Evolutionary conservation across 176 grass and related monocot species (phyloP).

Genomic region (Aegilops bicornis): DNA sequence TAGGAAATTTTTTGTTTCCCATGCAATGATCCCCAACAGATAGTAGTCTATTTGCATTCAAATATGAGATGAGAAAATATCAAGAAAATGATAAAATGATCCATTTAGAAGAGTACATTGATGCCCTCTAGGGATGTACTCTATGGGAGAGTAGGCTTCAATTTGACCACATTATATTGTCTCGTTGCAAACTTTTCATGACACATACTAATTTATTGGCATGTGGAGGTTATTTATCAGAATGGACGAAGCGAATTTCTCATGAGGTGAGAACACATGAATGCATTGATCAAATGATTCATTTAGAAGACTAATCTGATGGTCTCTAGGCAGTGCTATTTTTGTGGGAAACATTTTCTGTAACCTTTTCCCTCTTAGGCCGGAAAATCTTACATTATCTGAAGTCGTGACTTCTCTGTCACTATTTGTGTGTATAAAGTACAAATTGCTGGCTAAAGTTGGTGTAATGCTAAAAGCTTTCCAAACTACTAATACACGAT

Average conservation of each 20-base stretch:
- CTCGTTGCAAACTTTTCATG: neutral
- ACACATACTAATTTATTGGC: too few relatives aligned
- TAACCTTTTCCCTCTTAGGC: too few relatives aligned
- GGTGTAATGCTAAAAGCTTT: neutral
- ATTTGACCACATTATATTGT: neutral
- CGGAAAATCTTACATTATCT: neutral
- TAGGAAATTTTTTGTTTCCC: too few relatives aligned
- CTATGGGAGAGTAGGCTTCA: neutral
- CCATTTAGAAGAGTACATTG: too few relatives aligned
- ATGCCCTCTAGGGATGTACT: too few relatives aligned
- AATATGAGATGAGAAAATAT: too few relatives aligned
- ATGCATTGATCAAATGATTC: neutral
- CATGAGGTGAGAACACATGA: neutral
- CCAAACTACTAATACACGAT: neutral
- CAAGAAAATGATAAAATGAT: neutral
- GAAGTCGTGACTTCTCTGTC: neutral
- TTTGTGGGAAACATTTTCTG: too few relatives aligned
- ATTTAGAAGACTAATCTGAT: too few relatives aligned
- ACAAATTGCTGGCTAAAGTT: neutral
- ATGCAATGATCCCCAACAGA: too few relatives aligned
- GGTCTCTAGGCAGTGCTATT: too few relatives aligned
- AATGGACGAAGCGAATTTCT: neutral
- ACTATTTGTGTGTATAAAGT: neutral
- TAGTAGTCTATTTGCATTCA: too few relatives aligned
- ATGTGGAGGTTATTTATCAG: neutral